phyloP scores from a whole-genome alignment of 768 basidiomycete species.

The Suillus clintonianus region DNA sequence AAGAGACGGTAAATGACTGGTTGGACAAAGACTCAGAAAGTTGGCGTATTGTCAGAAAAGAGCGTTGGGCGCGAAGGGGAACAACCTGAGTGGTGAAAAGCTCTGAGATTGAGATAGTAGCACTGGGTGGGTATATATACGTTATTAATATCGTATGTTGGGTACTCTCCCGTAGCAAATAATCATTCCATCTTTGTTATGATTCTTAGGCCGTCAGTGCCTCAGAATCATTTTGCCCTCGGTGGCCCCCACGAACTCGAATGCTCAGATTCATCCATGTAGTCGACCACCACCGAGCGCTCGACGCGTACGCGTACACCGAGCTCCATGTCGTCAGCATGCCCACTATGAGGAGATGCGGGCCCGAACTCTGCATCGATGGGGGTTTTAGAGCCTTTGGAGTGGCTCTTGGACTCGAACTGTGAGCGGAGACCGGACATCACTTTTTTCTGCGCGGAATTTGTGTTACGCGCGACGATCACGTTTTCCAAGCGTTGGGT shows the following conservation, averaged over 20 bases:
- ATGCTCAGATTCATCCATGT: conserved; percentile 3
- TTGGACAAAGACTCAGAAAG: too few relatives aligned
- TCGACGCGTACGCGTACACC: conserved; percentile 33
- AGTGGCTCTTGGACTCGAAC: conserved; percentile 11
- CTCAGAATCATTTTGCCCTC: conserved; percentile 9
- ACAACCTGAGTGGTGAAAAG: background rate
- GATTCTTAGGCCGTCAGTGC: background rate
- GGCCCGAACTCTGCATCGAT: conserved; percentile 23
- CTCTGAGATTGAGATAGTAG: background rate
- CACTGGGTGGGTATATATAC: background rate
- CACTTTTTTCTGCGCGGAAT: conserved; percentile 17
- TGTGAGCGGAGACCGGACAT: conserved; percentile 25
- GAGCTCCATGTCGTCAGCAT: conserved; percentile 23
- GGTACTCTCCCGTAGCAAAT: background rate
- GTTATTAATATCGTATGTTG: background rate
- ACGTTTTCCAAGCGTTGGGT: conserved; percentile 30
- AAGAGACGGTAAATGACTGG: too few relatives aligned
- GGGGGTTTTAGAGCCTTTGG: conserved; percentile 10
- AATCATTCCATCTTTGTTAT: background rate
- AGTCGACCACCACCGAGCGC: conserved; percentile 29
- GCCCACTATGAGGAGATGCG: background rate
- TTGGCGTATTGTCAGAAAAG: too few relatives aligned
- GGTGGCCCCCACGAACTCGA: conserved; percentile 17
- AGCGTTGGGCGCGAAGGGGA: too few relatives aligned
- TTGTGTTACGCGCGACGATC: conserved; percentile 19